Percentiles rank a stretch among this genome's conserved stretches.
Evolutionary conservation across 2,329 filamentous ascomycete species (phyloP).

Genomic region (Ophiostoma australiae): DNA sequence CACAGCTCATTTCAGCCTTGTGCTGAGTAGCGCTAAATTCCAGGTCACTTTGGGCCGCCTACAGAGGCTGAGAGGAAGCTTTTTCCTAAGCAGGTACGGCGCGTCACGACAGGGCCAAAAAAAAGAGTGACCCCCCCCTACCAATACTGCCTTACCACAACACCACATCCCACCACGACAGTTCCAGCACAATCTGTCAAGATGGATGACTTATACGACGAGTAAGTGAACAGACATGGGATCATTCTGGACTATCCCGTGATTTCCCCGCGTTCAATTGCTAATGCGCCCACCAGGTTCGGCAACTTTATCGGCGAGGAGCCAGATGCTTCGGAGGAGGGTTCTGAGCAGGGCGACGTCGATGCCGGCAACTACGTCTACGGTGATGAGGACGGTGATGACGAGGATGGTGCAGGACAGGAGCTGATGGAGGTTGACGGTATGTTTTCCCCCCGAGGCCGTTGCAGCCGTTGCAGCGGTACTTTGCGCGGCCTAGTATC

Average conservation of each 20-base stretch:
- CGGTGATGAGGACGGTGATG: constrained; percentile 63
- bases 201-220: constrained; percentile 95
- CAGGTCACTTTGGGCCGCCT: not conserved
- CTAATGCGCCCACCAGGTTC: constrained; percentile 56
- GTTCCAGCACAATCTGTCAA: constrained; percentile 22
- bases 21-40: constrained; percentile 18
- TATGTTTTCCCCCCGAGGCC: constrained; percentile 33
- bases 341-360: constrained; percentile 65
- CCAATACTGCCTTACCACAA: not conserved
- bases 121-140: not conserved
- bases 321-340: constrained; percentile 75
- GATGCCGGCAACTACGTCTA: constrained; percentile 76
- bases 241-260: not conserved
- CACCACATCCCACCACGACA: constrained; percentile 5
- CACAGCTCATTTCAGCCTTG: constrained; percentile 23
- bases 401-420: constrained; percentile 61
- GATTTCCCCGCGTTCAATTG: not conserved
- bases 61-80: constrained; percentile 17
- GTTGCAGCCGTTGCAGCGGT: not conserved
- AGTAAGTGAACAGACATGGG: constrained; percentile 48
- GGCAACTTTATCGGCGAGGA: constrained; percentile 98
- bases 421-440: constrained; percentile 93
- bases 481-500: not conserved
- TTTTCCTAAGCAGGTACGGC: constrained; percentile 18
- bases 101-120: constrained; percentile 20